Conservation (phyloP, 73 alveolate species). For the Durusdinium trenchii region DNA sequence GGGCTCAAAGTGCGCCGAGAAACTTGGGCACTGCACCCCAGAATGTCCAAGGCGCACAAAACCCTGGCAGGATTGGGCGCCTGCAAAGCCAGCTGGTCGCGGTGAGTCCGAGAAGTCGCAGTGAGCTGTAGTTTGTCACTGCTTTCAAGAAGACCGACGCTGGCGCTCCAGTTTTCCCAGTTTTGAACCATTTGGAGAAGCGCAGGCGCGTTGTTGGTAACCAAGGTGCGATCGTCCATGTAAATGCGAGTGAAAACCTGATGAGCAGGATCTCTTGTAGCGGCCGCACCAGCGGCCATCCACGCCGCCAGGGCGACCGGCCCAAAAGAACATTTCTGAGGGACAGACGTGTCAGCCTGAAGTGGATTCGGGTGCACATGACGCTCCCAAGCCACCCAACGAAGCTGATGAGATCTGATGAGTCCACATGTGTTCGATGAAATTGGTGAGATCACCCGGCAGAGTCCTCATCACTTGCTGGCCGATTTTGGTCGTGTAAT, state of each 20-base stretch:
- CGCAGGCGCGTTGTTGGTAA: neutral
- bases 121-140: neutral
- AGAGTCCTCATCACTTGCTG: too few species aligned
- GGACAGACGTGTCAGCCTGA: neutral
- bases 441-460: neutral
- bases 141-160: neutral
- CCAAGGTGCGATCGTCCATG: neutral
- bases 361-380: neutral
- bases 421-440: neutral
- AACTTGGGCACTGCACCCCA: constrained; percentile 1
- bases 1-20: neutral
- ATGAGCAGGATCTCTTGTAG: neutral
- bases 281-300: neutral
- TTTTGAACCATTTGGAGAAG: neutral
- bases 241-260: neutral
- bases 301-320: neutral
- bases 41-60: neutral
- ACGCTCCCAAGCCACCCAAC: neutral
- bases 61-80: neutral
- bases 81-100: neutral
- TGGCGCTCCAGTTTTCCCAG: neutral
- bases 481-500: too few species aligned
- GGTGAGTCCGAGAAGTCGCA: neutral
- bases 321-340: neutral
- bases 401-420: neutral